Conservation (phyloP, 257 asterid species). For the Nicotiana noctiflora region DNA sequence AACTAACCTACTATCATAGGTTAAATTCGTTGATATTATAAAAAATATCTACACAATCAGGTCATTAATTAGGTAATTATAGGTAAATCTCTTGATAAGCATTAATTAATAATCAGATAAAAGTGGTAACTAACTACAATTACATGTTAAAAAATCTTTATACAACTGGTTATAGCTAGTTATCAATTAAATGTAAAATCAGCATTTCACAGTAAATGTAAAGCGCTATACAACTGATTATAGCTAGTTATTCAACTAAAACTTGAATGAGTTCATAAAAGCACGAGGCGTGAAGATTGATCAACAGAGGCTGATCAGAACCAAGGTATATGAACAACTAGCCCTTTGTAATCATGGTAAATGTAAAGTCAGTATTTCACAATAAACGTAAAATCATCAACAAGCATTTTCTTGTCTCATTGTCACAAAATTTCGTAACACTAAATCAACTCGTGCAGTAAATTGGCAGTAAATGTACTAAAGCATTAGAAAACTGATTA, state of each 20-base stretch:
- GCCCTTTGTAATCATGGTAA: not conserved
- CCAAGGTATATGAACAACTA: not conserved
- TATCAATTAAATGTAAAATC: not conserved
- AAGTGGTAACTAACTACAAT: no score
- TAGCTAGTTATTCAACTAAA: not conserved
- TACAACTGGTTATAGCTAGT: not conserved
- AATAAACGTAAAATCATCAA: not conserved
- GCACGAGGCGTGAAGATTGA: slow-evolving; percentile 74
- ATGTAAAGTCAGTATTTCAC: not conserved
- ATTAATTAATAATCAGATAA: no score
- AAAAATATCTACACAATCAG: no score
- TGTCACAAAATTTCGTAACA: not conserved
- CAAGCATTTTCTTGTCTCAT: not conserved
- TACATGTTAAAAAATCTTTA: not conserved
- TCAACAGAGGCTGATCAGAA: slow-evolving; percentile 51
- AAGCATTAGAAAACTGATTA: not conserved
- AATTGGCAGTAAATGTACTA: not conserved
- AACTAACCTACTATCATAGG: no score
- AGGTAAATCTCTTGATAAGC: no score
- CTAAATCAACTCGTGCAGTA: not conserved
- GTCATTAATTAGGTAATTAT: no score
- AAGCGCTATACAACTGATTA: not conserved
- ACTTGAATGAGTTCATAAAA: slow-evolving; percentile 37
- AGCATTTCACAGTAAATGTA: not conserved
- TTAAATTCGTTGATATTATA: no score